Base-by-base conservation (phyloP, 2,329 filamentous ascomycete genomes). In the Penicillium sp. region DNA sequence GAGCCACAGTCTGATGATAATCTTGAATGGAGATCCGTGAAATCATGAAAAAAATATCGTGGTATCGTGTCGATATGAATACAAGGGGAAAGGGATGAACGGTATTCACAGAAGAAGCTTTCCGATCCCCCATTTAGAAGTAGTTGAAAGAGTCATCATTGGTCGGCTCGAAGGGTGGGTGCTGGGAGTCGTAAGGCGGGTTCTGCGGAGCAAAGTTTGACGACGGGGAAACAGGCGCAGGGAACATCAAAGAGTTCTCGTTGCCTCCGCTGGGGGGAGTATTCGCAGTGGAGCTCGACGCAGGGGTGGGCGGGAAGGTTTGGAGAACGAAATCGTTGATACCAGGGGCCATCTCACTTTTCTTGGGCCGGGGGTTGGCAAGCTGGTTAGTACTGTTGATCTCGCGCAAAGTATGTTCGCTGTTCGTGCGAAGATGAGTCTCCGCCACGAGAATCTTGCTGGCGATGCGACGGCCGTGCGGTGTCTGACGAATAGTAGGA, bases 391-490 rank as follows among this genome's bases (percentile, higher is more conserved):
- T 71, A 21, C 69, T 57, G 23, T 14, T 70, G 64, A 73, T 67
- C 31, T 78, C 73, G 50, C 76, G 78, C 4, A 77, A 72, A 16
- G 76, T 68, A 49, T 75, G 67, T 50, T 72, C 72, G 56, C 72
- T 77, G 50, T 71, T 70, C 49, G 77, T 75, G 27, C 53, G 53
- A 37, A 26, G 6, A 31, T 26, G 23, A 9, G 72, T 72, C 55
- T 87, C 84, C 46, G 80, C 77, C 52, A 83, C 83, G 68, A 82
- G 77, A 56, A 99, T 90, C 82, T 98, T 98, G 72, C 89, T 89
- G 71, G 91, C 88, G 68, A 98, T 96, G 61, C 95, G 92, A 65
- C 95, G 93, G 53, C 95, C 95, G 73, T 98, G 95, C 4, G 95
- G 93, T 43, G 93, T 97, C 67, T 91, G 88, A 62, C 93, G 91